phyloP scores from a whole-genome alignment of 768 basidiomycete species.

The Infundibulicybe gibba region DNA sequence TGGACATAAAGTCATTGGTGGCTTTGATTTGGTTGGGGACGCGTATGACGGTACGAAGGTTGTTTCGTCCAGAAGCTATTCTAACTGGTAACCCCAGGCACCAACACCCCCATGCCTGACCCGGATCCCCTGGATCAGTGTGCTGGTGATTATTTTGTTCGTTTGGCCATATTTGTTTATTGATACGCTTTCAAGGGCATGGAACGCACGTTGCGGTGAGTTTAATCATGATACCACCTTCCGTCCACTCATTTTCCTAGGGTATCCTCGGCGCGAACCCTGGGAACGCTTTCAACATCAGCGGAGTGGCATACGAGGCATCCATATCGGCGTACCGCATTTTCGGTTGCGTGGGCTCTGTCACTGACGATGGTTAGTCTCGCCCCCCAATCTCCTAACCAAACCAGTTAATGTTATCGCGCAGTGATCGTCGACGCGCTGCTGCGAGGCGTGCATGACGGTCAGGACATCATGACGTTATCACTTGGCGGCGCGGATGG shows the following conservation, averaged over 20 bases:
- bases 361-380: constrained; percentile 48
- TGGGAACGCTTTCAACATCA: constrained; percentile 59
- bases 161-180: too few species aligned
- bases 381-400: not conserved
- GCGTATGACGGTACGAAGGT: constrained; percentile 35
- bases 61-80: not conserved
- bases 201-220: constrained; percentile 55
- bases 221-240: too few species aligned
- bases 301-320: constrained; percentile 65
- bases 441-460: constrained; percentile 46
- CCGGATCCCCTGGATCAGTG: constrained; percentile 52
- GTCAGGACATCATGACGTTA: constrained; percentile 60
- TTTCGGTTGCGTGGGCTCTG: constrained; percentile 54
- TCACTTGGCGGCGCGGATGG: constrained; percentile 62
- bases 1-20: constrained; percentile 49
- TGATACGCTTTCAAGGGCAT: too few species aligned
- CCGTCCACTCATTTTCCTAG: constrained; percentile 19
- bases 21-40: constrained; percentile 59
- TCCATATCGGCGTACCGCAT: constrained; percentile 52
- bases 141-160: constrained; percentile 26
- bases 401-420: not conserved
- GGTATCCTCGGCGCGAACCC: constrained; percentile 65
- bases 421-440: constrained; percentile 44
- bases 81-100: constrained; percentile 17
- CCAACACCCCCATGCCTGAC: constrained; percentile 47